A percentile compares a stretch with the other conserved stretches of the same genome.
Conservation (phyloP, 2,329 filamentous ascomycete genomes). For the Botrytis paeoniae region DNA sequence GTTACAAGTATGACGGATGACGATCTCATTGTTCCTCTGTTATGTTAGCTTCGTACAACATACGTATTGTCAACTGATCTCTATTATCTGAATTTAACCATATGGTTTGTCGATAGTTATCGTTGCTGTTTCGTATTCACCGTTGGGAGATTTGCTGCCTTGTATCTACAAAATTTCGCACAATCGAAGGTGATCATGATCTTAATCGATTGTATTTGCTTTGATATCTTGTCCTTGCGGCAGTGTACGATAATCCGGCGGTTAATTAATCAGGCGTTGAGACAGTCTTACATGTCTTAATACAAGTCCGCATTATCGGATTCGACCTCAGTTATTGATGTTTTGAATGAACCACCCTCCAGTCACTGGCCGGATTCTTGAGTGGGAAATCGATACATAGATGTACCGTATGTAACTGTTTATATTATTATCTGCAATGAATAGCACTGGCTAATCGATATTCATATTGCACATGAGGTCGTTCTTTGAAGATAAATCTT, state of each 20-base stretch:
- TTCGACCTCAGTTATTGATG: background rate
- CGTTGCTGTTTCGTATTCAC: background rate
- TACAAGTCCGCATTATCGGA: too few species aligned
- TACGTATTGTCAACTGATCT: background rate
- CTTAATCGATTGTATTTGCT: background rate
- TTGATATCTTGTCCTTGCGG: background rate
- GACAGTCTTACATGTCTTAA: background rate
- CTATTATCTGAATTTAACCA: background rate
- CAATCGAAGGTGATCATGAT: background rate
- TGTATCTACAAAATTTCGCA: background rate
- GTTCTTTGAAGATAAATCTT: background rate
- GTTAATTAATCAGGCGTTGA: background rate
- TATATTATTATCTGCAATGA: background rate
- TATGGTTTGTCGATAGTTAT: background rate
- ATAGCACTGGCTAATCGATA: background rate
- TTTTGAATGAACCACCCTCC: background rate
- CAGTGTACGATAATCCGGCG: background rate
- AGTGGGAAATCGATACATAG: too few species aligned
- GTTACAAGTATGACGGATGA: background rate
- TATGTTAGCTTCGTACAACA: background rate
- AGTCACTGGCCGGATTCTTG: background rate
- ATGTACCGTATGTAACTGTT: background rate
- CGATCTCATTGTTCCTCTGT: background rate
- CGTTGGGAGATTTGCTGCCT: background rate
- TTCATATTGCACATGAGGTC: background rate